A percentile compares a stretch with the other conserved stretches of the same genome.
These are phyloP conservation scores for Phytophthora sp. DNA, from an alignment of 352 stramenopile genomes.

Conservation along the genomic window DNA sequence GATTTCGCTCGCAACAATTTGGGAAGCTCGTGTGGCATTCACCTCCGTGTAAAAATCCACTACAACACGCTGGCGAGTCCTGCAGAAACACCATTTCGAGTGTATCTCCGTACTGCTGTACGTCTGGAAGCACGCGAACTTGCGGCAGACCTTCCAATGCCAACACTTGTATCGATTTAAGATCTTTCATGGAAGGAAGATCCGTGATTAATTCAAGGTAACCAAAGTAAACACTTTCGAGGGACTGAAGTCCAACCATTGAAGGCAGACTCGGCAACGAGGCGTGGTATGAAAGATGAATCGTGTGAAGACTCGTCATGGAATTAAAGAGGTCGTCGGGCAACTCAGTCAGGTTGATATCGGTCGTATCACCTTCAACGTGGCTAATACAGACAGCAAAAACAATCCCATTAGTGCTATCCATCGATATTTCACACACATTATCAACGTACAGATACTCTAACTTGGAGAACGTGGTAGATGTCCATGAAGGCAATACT, in stretches of 20 bases:
- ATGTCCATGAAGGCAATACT: slow-evolving; percentile 32
- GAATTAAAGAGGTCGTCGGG: slow-evolving; percentile 32
- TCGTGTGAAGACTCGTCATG: slow-evolving; percentile 33
- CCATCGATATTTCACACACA: too few species aligned
- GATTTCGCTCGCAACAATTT: slow-evolving; percentile 30
- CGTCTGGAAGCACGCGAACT: slow-evolving; percentile 21
- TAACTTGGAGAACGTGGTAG: slow-evolving; percentile 32
- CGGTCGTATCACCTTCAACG: slow-evolving; percentile 31
- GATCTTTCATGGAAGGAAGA: slow-evolving; percentile 12
- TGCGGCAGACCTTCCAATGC: slow-evolving; percentile 26
- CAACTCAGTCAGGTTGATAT: slow-evolving; percentile 26
- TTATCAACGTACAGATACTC: slow-evolving; percentile 57
- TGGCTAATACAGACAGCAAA: slow-evolving; percentile 26
- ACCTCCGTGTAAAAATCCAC: slow-evolving; percentile 32
- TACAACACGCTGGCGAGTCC: slow-evolving; percentile 32
- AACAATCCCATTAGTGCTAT: neutral
- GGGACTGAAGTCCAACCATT: slow-evolving; percentile 11
- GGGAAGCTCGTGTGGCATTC: slow-evolving; percentile 37
- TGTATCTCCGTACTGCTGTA: slow-evolving; percentile 22
- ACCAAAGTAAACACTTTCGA: slow-evolving; percentile 37
- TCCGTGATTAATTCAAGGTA: slow-evolving; percentile 26
- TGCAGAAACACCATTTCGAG: slow-evolving; percentile 39
- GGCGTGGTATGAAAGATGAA: slow-evolving; percentile 34
- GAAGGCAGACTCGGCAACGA: slow-evolving; percentile 21
- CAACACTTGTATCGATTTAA: slow-evolving; percentile 26